phyloP scores from a whole-genome alignment of 208 protist species.

The Jaenimonas drosophilae region DNA sequence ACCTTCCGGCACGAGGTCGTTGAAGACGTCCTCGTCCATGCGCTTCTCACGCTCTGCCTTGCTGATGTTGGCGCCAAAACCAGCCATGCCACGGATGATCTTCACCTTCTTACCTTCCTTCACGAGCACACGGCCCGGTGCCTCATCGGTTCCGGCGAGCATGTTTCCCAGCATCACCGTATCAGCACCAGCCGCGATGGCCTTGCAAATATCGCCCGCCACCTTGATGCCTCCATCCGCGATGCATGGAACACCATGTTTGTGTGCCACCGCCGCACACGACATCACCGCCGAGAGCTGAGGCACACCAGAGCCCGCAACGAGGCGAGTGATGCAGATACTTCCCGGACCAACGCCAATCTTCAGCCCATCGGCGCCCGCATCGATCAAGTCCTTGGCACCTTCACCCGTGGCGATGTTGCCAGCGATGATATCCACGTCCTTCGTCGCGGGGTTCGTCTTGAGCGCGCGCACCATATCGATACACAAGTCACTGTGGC shows the following conservation, averaged over 20 bases:
- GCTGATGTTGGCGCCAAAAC: slow-evolving; percentile 85
- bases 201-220: slow-evolving; percentile 81
- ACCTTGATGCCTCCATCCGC: slow-evolving; percentile 83
- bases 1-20: slow-evolving; percentile 80
- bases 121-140: slow-evolving; percentile 73
- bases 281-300: slow-evolving; percentile 82
- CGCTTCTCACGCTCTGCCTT: slow-evolving; percentile 82
- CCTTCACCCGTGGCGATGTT: slow-evolving; percentile 82
- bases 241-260: slow-evolving; percentile 76
- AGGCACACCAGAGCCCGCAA: slow-evolving; percentile 76
- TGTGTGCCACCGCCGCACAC: slow-evolving; percentile 44
- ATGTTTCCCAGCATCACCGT: slow-evolving; percentile 89
- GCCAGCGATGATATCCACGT: slow-evolving; percentile 81
- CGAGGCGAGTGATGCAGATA: slow-evolving; percentile 86
- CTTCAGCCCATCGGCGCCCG: slow-evolving; percentile 88
- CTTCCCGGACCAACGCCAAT: slow-evolving; percentile 81
- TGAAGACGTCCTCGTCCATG: slow-evolving; percentile 77
- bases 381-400: slow-evolving; percentile 74
- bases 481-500: slow-evolving; percentile 79
- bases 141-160: slow-evolving; percentile 86
- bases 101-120: slow-evolving; percentile 90
- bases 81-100: slow-evolving; percentile 88
- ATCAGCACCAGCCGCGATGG: slow-evolving; percentile 80
- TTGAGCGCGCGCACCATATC: slow-evolving; percentile 79
- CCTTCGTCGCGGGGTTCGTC: slow-evolving; percentile 34